phyloP scores from a whole-genome alignment of 495 filamentous ascomycete species.

The Peziza echinospora region DNA sequence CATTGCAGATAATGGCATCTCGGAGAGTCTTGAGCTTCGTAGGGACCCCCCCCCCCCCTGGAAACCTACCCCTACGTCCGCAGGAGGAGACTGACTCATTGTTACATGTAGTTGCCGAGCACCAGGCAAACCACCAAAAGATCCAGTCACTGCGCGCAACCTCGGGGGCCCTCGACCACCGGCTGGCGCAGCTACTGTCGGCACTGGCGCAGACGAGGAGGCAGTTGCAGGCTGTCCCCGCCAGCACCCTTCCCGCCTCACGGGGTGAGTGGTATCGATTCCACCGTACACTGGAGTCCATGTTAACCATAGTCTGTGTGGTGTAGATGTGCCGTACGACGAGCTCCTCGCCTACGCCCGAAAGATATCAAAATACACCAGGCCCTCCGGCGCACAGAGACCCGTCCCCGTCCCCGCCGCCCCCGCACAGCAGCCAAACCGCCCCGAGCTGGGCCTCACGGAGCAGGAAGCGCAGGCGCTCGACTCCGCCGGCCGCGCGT shows the following conservation, averaged over 20 bases:
- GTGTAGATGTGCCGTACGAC: constrained; percentile 33
- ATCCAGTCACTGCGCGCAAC: constrained; percentile 40
- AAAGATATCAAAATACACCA: constrained; percentile 49
- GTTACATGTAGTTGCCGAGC: constrained; percentile 30
- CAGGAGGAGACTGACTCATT: not conserved
- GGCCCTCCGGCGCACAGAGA: constrained; percentile 29
- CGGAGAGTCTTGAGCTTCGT: constrained; percentile 36
- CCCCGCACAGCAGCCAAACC: constrained; percentile 5
- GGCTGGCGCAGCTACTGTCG: constrained; percentile 37
- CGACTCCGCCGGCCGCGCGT: constrained; percentile 31
- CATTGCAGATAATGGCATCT: constrained; percentile 43
- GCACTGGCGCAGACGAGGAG: constrained; percentile 42
- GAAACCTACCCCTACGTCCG: not conserved
- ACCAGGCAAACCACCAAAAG: constrained; percentile 45
- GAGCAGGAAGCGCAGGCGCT: constrained; percentile 21
- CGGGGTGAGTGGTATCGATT: constrained; percentile 14
- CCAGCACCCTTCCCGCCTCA: constrained; percentile 27
- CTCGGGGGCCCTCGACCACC: constrained; percentile 34
- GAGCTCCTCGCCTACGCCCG: constrained; percentile 52
- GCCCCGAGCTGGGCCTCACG: constrained; percentile 8
- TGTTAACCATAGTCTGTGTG: too few species aligned
- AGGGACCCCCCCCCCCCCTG: constrained; percentile 8
- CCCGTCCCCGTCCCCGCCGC: constrained; percentile 8
- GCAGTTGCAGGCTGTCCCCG: constrained; percentile 37
- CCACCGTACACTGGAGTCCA: too few species aligned